Percentiles rank a stretch among this genome's conserved stretches.
phyloP scores from a whole-genome alignment of 179 eudicot species.

The Patellifolia procumbens region DNA sequence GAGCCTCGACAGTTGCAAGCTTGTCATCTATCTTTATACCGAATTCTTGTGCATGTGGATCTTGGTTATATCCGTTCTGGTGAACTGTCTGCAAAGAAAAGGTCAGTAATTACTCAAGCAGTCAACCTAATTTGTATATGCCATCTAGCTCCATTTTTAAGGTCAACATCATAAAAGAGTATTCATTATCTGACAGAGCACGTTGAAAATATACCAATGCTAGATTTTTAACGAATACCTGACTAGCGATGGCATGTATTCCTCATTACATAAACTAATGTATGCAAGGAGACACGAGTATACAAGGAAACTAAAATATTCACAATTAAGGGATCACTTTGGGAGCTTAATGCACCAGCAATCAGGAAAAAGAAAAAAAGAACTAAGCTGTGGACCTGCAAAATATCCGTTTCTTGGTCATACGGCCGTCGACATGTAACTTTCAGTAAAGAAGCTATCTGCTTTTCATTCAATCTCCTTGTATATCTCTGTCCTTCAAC shows the following conservation, averaged over 20 bases:
- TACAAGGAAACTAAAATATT: too few relatives aligned
- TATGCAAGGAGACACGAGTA: too few relatives aligned
- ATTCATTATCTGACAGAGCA: neutral
- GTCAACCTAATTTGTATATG: neutral
- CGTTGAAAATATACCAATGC: too few relatives aligned
- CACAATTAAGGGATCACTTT: too few relatives aligned
- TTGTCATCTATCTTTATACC: conserved; percentile 74
- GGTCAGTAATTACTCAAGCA: conserved; percentile 10
- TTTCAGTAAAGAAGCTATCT: conserved; percentile 69
- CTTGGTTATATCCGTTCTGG: conserved; percentile 63
- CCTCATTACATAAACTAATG: too few relatives aligned
- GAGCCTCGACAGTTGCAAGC: conserved; percentile 78
- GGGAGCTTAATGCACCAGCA: neutral
- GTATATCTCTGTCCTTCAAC: conserved; percentile 83
- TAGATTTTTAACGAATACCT: too few relatives aligned
- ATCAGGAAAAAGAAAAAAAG: neutral
- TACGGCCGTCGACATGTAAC: conserved; percentile 73
- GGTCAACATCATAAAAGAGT: neutral
- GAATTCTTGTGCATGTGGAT: conserved; percentile 72
- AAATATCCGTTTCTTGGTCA: conserved; percentile 69
- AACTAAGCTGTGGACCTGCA: conserved; percentile 51
- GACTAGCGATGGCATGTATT: too few relatives aligned
- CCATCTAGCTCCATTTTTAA: neutral
- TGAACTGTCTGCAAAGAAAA: conserved; percentile 58
- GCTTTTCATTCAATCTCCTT: conserved; percentile 76